Percentiles rank a stretch among this genome's conserved stretches.
phyloP scores from a whole-genome alignment of 2,329 filamentous ascomycete species.

The Magnaporthiopsis incrustans region DNA sequence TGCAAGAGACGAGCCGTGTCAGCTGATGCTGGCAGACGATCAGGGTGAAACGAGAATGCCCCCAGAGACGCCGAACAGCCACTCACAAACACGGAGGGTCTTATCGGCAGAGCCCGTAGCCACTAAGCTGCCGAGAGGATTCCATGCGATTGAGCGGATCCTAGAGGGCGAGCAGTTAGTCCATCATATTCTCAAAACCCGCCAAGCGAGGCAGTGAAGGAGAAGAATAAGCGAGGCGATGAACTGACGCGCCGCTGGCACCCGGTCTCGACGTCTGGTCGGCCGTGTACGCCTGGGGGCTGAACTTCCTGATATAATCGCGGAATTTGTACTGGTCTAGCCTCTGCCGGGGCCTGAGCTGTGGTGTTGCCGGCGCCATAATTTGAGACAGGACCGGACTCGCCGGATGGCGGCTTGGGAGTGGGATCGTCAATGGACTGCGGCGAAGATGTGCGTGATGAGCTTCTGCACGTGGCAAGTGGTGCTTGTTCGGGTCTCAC shows the following conservation, averaged over 20 bases:
- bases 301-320: constrained; percentile 56
- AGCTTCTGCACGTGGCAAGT: neutral
- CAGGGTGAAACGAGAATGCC: neutral
- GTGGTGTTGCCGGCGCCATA: constrained; percentile 21
- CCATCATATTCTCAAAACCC: neutral
- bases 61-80: neutral
- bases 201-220: neutral
- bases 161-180: constrained; percentile 28
- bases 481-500: neutral
- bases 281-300: constrained; percentile 56
- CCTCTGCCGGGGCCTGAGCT: constrained; percentile 40
- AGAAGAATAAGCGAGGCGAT: constrained; percentile 11
- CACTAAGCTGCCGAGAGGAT: constrained; percentile 72
- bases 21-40: neutral
- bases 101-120: constrained; percentile 70
- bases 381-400: neutral
- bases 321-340: constrained; percentile 65
- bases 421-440: neutral
- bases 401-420: neutral
- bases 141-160: constrained; percentile 80
- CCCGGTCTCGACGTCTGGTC: constrained; percentile 4
- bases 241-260: constrained; percentile 1
- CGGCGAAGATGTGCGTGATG: neutral
- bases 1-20: neutral
- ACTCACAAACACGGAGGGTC: constrained; percentile 64